Conservation (phyloP, 1,284 basidiomycete species). For the Microbotryum scabiosae region DNA sequence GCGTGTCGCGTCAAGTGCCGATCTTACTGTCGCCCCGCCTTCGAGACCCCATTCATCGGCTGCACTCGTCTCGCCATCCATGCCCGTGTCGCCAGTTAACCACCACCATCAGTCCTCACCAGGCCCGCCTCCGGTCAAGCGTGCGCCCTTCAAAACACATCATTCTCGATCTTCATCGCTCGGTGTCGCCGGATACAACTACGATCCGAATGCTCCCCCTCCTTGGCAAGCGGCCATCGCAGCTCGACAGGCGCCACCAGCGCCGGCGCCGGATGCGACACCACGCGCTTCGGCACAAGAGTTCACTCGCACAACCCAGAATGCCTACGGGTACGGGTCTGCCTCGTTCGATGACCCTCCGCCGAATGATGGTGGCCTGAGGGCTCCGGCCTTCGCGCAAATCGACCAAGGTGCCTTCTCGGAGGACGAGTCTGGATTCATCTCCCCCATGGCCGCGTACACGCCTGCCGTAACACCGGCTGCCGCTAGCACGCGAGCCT, state of each 20-base stretch:
- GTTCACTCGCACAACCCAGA: too few species aligned
- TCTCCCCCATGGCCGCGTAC: constrained; percentile 33
- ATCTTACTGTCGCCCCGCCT: constrained; percentile 18
- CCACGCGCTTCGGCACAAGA: neutral
- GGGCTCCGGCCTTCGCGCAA: constrained; percentile 14
- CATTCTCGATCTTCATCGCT: constrained; percentile 30
- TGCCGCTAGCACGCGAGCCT: constrained; percentile 7
- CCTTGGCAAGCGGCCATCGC: constrained; percentile 17
- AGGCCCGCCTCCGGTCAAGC: constrained; percentile 30
- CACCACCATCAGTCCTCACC: constrained; percentile 15
- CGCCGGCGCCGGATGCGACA: neutral
- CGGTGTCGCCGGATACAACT: constrained; percentile 30
- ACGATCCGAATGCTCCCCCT: constrained; percentile 28
- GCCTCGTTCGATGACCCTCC: neutral
- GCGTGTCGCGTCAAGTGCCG: constrained; percentile 36
- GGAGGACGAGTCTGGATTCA: constrained; percentile 33
- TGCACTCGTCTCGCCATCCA: constrained; percentile 2
- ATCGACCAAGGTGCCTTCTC: constrained; percentile 15
- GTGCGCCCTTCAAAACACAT: constrained; percentile 29
- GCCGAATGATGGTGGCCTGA: neutral
- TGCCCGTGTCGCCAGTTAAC: constrained; percentile 10
- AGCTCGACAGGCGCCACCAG: neutral
- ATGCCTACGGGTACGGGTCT: too few species aligned
- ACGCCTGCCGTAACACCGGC: constrained; percentile 22
- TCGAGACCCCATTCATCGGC: constrained; percentile 1